Evolutionary conservation across 495 filamentous ascomycete species (phyloP).

Genomic region (Xylaria palmicola): DNA sequence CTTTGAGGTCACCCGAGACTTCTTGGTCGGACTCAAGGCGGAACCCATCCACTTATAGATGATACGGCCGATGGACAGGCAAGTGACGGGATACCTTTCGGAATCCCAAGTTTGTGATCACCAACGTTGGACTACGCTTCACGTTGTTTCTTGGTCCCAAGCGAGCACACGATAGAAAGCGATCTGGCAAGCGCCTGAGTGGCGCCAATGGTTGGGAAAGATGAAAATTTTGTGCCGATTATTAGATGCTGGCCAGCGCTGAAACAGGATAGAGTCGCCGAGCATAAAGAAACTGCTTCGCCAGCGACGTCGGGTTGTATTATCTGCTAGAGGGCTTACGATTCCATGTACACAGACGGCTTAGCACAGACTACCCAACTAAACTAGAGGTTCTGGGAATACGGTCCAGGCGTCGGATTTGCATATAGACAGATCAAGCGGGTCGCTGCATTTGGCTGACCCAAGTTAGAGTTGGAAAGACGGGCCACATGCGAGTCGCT

Average conservation of each 20-base stretch:
- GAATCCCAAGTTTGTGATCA: slow-evolving; percentile 18
- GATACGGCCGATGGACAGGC: not conserved
- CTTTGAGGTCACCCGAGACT: slow-evolving; percentile 89
- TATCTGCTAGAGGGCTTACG: slow-evolving; percentile 10
- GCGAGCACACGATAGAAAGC: not conserved
- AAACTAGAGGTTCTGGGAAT: not conserved
- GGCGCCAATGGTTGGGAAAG: no score
- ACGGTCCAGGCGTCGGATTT: not conserved
- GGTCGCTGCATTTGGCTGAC: not conserved
- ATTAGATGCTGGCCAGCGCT: no score
- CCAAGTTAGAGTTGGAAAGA: slow-evolving; percentile 5
- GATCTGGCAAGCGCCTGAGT: not conserved
- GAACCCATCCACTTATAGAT: slow-evolving; percentile 31
- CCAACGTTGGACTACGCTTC: slow-evolving; percentile 22
- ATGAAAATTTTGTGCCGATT: no score
- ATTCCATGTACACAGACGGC: slow-evolving; percentile 1
- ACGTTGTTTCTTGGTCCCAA: not conserved
- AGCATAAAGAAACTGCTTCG: not conserved
- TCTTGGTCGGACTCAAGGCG: slow-evolving; percentile 60
- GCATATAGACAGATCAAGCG: slow-evolving; percentile 11
- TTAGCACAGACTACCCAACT: not conserved
- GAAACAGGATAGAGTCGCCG: slow-evolving; percentile 1
- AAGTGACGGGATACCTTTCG: slow-evolving; percentile 14
- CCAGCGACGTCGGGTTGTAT: not conserved
- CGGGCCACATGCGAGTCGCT: no score